Evolutionary conservation across 371 early-diverging fungal genomes (phyloP), one percentile per base, ranked within the genome.

Genomic region (Thermomucor indicae-seudaticae): DNA sequence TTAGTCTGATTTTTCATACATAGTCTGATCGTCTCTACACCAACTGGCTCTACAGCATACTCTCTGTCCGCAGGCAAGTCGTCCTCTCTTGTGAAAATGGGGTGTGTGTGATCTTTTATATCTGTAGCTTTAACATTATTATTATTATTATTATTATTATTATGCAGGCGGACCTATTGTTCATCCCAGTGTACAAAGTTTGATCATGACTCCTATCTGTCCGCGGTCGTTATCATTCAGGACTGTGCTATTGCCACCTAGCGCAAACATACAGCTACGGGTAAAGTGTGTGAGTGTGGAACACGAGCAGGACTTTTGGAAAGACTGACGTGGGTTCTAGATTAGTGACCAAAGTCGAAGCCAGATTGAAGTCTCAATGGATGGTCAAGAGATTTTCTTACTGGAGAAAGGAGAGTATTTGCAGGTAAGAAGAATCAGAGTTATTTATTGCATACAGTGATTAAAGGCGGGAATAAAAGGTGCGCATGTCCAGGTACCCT

Each of bases 31-130:
- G 84, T 96, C 1, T 84, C 90, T 5, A 95, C 98, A 3, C 95
- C 97, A 0, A 96, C 97, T 6, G 97, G 97, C 3, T 93, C 94
- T 3, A 97, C 97, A 0, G 97, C 97, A 0, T 97, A 96, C 63
- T 89, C 91, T 2, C 71, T 95, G 28, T 91, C 92, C 20, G 93
- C 93, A 2, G 93, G 86, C 49, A 57, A 35, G 31, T 20, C 5
- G 16, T 6, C 6, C 22, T 31, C 14, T 7, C 32, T 8, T 32
- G 32, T 14, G 32, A 32, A 8, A 8, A 8, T 32, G 14, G 7
- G 7, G 32, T 32, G 8, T 42, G 23, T 20, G n/a, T n/a, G n/a
- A n/a, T n/a, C n/a, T n/a, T n/a, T n/a, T n/a, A n/a, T n/a, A n/a
- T n/a, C n/a, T n/a, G n/a, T n/a, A n/a, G n/a, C n/a, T n/a, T n/a